Evolutionary conservation across 2,329 filamentous ascomycete genomes (phyloP).

Genomic region (Pyrenophora teres): DNA sequence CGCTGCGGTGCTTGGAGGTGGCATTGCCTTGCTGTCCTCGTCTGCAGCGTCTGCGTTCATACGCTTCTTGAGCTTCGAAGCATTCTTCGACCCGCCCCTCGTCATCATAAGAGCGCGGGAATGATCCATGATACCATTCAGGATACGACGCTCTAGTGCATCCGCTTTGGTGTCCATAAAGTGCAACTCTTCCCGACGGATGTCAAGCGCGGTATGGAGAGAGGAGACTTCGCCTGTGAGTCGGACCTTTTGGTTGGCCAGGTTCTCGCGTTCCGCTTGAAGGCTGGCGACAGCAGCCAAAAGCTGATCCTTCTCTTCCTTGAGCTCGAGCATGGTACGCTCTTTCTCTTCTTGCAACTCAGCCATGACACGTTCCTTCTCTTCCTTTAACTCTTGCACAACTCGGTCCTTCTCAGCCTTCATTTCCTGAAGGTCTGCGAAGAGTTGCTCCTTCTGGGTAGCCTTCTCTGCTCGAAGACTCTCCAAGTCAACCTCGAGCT

Average conservation of each 20-base stretch:
- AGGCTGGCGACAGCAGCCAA: slow-evolving; percentile 62
- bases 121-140: slow-evolving; percentile 96
- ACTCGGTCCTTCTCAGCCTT: slow-evolving; percentile 51
- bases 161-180: slow-evolving; percentile 91
- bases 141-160: slow-evolving; percentile 83
- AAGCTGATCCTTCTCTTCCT: slow-evolving; percentile 53
- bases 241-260: slow-evolving; percentile 77
- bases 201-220: slow-evolving; percentile 84
- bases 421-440: slow-evolving; percentile 53
- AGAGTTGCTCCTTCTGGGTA: slow-evolving; percentile 65
- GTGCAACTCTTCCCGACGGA: slow-evolving; percentile 88
- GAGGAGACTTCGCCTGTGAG: slow-evolving; percentile 86
- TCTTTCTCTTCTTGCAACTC: slow-evolving; percentile 45
- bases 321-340: slow-evolving; percentile 40
- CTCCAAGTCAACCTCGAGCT: slow-evolving; percentile 56
- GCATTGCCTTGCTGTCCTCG: slow-evolving; percentile 44
- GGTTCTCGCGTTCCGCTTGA: slow-evolving; percentile 72
- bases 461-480: slow-evolving; percentile 57
- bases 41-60: slow-evolving; percentile 37
- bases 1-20: slow-evolving; percentile 41
- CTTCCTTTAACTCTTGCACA: slow-evolving; percentile 43
- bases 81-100: slow-evolving; percentile 57
- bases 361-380: slow-evolving; percentile 50
- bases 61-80: slow-evolving; percentile 42
- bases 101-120: slow-evolving; percentile 86